A percentile compares a stretch with the other conserved stretches of the same genome.
Conservation (phyloP, 306 rosid genomes). For the Dryas alaskensis region DNA sequence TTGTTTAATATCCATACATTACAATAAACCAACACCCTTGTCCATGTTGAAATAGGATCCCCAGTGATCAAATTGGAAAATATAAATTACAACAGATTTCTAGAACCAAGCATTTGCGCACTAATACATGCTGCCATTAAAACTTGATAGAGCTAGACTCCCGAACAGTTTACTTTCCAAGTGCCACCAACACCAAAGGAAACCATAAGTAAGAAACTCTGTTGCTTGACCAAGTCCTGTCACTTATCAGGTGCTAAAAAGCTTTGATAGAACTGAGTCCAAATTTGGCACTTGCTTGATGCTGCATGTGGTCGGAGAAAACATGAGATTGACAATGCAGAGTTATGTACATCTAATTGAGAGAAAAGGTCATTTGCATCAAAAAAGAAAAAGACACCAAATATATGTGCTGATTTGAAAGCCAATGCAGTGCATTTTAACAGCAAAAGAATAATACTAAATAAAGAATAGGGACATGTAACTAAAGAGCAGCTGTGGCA, state of each 20-base stretch:
- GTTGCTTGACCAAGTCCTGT: not conserved
- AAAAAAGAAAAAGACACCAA: too few species aligned
- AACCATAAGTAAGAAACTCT: not conserved
- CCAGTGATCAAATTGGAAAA: not conserved
- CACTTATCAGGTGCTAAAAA: constrained; percentile 3
- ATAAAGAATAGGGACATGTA: too few species aligned
- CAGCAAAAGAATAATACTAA: too few species aligned
- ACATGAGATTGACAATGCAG: too few species aligned
- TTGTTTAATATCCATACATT: not conserved
- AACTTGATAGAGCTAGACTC: not conserved
- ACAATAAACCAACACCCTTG: not conserved
- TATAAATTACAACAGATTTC: too few species aligned
- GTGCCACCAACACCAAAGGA: not conserved
- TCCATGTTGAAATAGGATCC: not conserved
- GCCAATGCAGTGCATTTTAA: too few species aligned
- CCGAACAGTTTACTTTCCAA: not conserved
- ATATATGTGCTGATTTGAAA: too few species aligned
- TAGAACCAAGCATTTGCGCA: too few species aligned
- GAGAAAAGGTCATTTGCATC: too few species aligned
- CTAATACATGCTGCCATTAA: too few species aligned
- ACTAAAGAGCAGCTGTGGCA: too few species aligned
- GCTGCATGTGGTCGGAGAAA: constrained; percentile 23
- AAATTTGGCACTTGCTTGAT: constrained; percentile 35
- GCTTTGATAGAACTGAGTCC: constrained; percentile 43
- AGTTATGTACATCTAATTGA: too few species aligned